Evolutionary conservation across 305 asterid species (phyloP).

Genomic region (Fraxinus angustifolia): DNA sequence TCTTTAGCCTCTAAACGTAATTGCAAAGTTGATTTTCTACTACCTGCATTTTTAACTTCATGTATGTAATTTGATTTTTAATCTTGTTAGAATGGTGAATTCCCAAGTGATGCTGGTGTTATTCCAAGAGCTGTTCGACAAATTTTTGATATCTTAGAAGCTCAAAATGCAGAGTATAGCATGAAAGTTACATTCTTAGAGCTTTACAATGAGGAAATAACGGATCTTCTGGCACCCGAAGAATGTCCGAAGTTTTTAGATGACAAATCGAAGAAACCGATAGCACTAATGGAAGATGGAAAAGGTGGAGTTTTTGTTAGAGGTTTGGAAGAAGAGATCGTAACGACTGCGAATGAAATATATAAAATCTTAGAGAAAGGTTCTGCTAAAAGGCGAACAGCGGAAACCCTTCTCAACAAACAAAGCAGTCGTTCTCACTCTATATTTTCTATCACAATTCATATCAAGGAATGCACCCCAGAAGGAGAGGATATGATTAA

Average conservation of each 20-base stretch:
- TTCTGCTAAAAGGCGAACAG: conserved; percentile 40
- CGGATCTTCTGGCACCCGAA: conserved; percentile 66
- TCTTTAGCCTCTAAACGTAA: not conserved
- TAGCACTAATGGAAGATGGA: conserved; percentile 52
- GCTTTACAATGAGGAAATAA: conserved; percentile 71
- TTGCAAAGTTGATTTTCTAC: not conserved
- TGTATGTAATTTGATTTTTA: conserved; percentile 8
- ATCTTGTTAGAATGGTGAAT: conserved; percentile 57
- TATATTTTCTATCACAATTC: conserved; percentile 52
- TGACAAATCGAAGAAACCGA: conserved; percentile 58
- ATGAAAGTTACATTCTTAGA: conserved; percentile 70
- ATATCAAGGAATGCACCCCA: conserved; percentile 39
- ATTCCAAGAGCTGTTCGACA: conserved; percentile 59
- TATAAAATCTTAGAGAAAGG: conserved; percentile 45
- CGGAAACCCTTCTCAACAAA: conserved; percentile 50
- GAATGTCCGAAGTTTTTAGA: conserved; percentile 39
- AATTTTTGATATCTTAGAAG: conserved; percentile 33
- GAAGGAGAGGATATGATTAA: conserved; percentile 77
- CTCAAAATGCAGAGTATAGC: conserved; percentile 64
- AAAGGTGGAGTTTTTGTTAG: conserved; percentile 50
- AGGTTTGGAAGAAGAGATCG: conserved; percentile 50
- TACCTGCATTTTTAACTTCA: not conserved
- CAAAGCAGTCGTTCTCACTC: conserved; percentile 71
- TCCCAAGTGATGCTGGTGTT: conserved; percentile 66
- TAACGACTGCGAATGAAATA: conserved; percentile 44